These are phyloP conservation scores for Paecilomyces variotii DNA, from an alignment of 2,329 filamentous ascomycete genomes.

Conservation along the genomic window DNA sequence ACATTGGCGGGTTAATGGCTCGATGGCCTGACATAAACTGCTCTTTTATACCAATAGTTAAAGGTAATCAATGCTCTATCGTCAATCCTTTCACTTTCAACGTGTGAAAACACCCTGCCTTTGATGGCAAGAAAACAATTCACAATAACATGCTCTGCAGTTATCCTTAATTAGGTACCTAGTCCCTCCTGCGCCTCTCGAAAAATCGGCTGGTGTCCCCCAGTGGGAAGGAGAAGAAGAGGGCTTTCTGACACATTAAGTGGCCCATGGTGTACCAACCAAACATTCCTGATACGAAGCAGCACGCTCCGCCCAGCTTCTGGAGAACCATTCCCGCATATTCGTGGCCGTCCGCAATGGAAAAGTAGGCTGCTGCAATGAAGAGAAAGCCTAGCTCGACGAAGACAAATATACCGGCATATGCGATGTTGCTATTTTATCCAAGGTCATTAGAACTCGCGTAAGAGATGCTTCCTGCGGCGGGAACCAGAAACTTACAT, in stretches of 20 bases:
- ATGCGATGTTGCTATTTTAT: conserved; percentile 35
- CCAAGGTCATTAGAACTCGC: not conserved
- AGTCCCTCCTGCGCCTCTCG: conserved; percentile 18
- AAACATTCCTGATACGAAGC: conserved; percentile 39
- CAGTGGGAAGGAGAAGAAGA: conserved; percentile 32
- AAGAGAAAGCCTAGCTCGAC: conserved; percentile 39
- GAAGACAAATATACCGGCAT: conserved; percentile 42
- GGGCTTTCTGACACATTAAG: conserved; percentile 33
- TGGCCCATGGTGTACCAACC: conserved; percentile 41
- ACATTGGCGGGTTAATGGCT: not conserved
- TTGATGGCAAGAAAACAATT: not conserved
- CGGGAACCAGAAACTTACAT: conserved; percentile 12
- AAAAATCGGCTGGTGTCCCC: conserved; percentile 37
- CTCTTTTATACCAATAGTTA: not conserved
- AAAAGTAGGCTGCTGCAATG: conserved; percentile 40
- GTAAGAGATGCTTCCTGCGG: not conserved
- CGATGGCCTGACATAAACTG: not conserved
- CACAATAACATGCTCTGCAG: not conserved
- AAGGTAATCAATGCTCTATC: not conserved
- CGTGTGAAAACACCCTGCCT: not conserved
- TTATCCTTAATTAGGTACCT: not conserved
- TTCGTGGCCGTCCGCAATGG: conserved; percentile 35
- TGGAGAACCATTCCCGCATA: conserved; percentile 29
- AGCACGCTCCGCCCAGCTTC: conserved; percentile 40
- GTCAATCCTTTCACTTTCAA: not conserved